phyloP scores from a whole-genome alignment of 2,329 filamentous ascomycete species.

The Didymella segeticola region DNA sequence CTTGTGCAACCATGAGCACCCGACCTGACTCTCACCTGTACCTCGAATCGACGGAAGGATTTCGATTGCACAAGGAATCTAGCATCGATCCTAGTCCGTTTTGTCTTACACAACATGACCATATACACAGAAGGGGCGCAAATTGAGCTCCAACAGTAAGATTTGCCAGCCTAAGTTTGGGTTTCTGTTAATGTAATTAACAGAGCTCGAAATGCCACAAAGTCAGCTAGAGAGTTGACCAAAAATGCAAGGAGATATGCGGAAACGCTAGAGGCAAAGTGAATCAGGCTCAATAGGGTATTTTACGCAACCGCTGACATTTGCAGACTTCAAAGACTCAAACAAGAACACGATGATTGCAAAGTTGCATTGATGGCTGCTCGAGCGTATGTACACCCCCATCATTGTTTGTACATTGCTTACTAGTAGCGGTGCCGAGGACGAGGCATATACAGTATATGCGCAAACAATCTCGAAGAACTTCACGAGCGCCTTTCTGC shows the following conservation, averaged over 20 bases:
- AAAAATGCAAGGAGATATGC: neutral
- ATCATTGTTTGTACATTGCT: neutral
- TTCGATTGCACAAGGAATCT: neutral
- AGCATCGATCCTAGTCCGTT: neutral
- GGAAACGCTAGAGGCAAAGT: neutral
- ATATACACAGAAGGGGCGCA: neutral
- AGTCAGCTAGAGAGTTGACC: neutral
- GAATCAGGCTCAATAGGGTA: neutral
- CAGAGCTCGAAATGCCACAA: constrained; percentile 2
- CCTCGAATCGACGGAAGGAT: neutral
- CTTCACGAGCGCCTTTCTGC: constrained; percentile 5
- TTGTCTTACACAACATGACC: neutral
- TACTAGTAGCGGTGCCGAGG: neutral
- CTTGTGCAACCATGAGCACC: neutral
- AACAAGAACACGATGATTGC: constrained; percentile 6
- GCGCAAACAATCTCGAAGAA: constrained; percentile 3
- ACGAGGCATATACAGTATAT: constrained; percentile 7
- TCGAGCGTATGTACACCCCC: constrained; percentile 65
- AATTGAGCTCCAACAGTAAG: neutral
- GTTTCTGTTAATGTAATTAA: neutral
- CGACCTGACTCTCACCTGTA: neutral
- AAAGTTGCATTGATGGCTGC: neutral
- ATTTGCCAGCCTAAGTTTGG: neutral
- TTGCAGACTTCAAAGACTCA: constrained; percentile 2
- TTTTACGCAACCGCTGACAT: neutral